Evolutionary conservation across 306 rosid species (phyloP).

Genomic region (Gleditsia sinensis): DNA sequence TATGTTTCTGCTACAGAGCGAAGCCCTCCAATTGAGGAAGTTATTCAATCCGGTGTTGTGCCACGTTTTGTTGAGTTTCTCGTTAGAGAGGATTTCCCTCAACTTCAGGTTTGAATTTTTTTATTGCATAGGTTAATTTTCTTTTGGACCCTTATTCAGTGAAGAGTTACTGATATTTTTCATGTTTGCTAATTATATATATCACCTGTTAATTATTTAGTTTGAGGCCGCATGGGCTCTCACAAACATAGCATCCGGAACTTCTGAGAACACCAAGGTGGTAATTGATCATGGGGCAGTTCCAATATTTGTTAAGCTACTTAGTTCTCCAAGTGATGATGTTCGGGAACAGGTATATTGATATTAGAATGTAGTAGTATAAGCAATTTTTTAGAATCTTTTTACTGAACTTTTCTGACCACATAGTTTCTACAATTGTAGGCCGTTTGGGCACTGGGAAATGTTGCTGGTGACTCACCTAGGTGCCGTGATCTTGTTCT

Average conservation of each 20-base stretch:
- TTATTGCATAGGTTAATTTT: not conserved
- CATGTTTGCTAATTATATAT: slow-evolving; percentile 15
- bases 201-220: slow-evolving; percentile 38
- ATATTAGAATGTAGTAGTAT: not conserved
- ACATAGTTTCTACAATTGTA: slow-evolving; percentile 29
- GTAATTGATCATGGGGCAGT: slow-evolving; percentile 95
- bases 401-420: not conserved
- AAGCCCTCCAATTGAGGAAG: slow-evolving; percentile 95
- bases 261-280: slow-evolving; percentile 89
- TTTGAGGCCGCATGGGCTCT: slow-evolving; percentile 99
- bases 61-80: slow-evolving; percentile 89
- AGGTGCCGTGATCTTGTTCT: slow-evolving; percentile 95
- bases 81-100: slow-evolving; percentile 83
- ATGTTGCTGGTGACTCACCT: slow-evolving; percentile 96
- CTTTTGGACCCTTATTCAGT: not conserved
- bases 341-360: slow-evolving; percentile 87
- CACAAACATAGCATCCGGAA: slow-evolving; percentile 92
- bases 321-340: slow-evolving; percentile 88
- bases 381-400: not conserved
- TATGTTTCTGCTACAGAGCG: slow-evolving; percentile 47
- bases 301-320: slow-evolving; percentile 85
- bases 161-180: not conserved
- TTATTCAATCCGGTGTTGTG: slow-evolving; percentile 88
- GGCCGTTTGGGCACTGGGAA: slow-evolving; percentile 98
- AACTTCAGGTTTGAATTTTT: slow-evolving; percentile 64